Evolutionary conservation across 305 asterid species (phyloP).

Genomic region (Caryopteris hybrid): DNA sequence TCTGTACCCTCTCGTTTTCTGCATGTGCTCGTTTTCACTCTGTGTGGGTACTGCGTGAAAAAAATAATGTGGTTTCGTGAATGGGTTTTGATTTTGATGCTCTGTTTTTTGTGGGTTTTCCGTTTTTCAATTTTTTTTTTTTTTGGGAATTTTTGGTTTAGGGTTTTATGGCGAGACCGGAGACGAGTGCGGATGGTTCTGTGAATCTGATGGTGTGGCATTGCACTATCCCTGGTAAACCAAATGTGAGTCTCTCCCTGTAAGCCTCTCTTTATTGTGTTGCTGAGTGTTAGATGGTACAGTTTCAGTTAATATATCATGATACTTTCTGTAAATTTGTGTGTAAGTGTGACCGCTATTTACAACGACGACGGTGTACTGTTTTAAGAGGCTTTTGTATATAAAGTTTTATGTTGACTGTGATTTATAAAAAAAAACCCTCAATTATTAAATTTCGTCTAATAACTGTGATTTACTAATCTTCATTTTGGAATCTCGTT

Average conservation of each 20-base stretch:
- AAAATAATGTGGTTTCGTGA: not conserved
- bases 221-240: constrained; percentile 33
- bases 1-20: constrained; percentile 1
- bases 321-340: not conserved
- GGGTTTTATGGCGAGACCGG: constrained; percentile 39
- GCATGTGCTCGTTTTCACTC: not conserved
- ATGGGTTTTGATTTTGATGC: not conserved
- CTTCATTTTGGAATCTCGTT: not conserved
- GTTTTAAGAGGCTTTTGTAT: too few relatives aligned
- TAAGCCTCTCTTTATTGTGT: too few relatives aligned
- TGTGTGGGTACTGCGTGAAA: not conserved
- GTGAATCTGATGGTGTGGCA: constrained; percentile 35
- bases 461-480: not conserved
- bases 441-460: too few relatives aligned
- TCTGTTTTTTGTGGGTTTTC: not conserved
- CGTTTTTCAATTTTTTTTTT: not conserved
- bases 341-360: too few relatives aligned
- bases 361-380: too few relatives aligned
- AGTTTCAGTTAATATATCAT: too few relatives aligned
- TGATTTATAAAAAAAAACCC: too few relatives aligned
- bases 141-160: not conserved
- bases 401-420: too few relatives aligned
- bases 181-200: constrained; percentile 24
- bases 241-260: constrained; percentile 16
- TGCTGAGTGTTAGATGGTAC: too few relatives aligned